Conservation (phyloP, 306 rosid genomes). For the Medicago lupulina region DNA sequence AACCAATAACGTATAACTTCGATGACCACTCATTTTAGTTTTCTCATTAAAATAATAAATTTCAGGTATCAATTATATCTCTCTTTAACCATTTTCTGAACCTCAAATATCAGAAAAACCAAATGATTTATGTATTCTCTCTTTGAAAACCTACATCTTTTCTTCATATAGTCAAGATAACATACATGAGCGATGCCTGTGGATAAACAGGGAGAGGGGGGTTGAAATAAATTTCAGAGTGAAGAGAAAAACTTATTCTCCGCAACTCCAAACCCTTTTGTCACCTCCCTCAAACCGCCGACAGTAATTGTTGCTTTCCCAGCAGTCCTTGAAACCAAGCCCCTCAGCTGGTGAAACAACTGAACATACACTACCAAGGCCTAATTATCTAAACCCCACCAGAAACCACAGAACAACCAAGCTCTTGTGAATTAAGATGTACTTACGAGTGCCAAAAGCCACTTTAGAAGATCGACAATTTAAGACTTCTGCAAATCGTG, state of each 20-base stretch:
- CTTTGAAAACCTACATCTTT: background rate
- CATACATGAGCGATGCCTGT: background rate
- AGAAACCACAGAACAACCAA: background rate
- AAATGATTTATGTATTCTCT: background rate
- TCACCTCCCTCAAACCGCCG: background rate
- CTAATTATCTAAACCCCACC: background rate
- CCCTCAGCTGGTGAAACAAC: constrained; percentile 3
- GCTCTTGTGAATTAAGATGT: background rate
- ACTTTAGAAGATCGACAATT: background rate
- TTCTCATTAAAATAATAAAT: background rate
- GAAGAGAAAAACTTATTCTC: background rate
- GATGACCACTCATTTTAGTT: background rate
- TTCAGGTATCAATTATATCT: background rate
- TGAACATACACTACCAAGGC: background rate
- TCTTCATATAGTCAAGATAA: background rate
- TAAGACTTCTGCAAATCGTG: background rate
- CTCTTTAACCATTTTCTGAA: background rate
- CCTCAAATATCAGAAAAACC: background rate
- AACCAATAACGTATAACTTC: background rate
- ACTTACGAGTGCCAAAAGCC: background rate
- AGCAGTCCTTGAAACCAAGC: background rate
- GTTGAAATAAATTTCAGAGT: background rate
- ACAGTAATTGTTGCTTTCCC: background rate
- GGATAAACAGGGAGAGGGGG: background rate
- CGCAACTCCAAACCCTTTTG: background rate